A percentile compares a stretch with the other conserved stretches of the same genome.
phyloP scores from a whole-genome alignment of 306 rosid genomes.

The Echinosophora koreensis region DNA sequence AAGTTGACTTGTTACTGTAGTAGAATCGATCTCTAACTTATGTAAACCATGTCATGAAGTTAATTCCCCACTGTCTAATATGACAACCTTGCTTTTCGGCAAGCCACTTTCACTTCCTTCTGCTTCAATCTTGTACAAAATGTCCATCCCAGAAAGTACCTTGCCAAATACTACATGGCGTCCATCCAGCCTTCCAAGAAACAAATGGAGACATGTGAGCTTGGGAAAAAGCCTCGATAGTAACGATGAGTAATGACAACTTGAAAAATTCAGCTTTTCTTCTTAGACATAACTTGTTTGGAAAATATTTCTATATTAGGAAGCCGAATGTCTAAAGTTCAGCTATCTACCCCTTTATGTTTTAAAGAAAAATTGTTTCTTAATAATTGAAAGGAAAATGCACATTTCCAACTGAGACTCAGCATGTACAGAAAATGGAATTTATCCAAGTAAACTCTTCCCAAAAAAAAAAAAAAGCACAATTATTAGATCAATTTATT shows the following conservation, averaged over 20 bases:
- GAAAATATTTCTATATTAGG: background rate
- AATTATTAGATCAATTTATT: background rate
- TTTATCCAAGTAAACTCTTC: slow-evolving; percentile 16
- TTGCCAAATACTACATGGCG: slow-evolving; percentile 69
- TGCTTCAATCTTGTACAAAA: slow-evolving; percentile 58
- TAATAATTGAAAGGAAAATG: slow-evolving; percentile 31
- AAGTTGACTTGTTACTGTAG: slow-evolving; percentile 17
- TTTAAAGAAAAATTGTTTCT: background rate
- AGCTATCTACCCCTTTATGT: slow-evolving; percentile 11
- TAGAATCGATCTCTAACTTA: slow-evolving; percentile 16
- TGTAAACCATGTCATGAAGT: slow-evolving; percentile 48
- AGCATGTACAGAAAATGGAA: slow-evolving; percentile 33
- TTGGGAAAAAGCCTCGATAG: slow-evolving; percentile 7
- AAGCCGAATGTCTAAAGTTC: background rate
- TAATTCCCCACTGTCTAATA: slow-evolving; percentile 55
- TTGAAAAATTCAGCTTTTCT: slow-evolving; percentile 6
- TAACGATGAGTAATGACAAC: slow-evolving; percentile 15
- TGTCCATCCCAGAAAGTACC: slow-evolving; percentile 58
- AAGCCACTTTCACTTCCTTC: slow-evolving; percentile 57
- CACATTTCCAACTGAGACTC: slow-evolving; percentile 39
- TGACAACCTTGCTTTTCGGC: slow-evolving; percentile 51
- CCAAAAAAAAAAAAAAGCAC: background rate
- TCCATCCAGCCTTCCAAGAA: slow-evolving; percentile 79
- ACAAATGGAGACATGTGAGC: slow-evolving; percentile 36
- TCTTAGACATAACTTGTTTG: background rate